Percentiles rank a stretch among this genome's conserved stretches.
These are phyloP conservation scores for Pythium apleroticum DNA, from an alignment of 352 stramenopile species.

Conservation along the genomic window DNA sequence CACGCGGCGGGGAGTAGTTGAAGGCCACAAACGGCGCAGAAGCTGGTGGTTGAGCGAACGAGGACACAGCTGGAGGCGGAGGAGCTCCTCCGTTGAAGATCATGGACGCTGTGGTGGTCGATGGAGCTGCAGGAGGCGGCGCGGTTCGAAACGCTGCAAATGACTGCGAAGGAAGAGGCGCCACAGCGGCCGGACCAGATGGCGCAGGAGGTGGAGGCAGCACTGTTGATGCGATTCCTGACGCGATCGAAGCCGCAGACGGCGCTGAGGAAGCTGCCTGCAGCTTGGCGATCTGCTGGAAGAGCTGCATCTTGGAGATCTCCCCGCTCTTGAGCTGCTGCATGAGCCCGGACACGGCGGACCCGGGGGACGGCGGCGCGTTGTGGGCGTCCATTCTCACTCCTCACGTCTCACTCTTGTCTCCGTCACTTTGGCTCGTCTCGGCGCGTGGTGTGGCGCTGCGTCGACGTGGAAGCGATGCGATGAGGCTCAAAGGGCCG, in stretches of 20 bases:
- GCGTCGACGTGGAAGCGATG: not conserved
- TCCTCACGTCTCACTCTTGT: conserved; percentile 10
- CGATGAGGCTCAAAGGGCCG: not conserved
- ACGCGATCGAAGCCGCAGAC: not conserved
- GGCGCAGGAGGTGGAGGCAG: not conserved
- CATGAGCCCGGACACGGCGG: conserved; percentile 70
- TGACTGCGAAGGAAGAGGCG: not conserved
- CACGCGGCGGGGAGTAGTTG: conserved; percentile 21
- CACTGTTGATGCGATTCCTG: not conserved
- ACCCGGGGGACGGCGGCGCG: conserved; percentile 26
- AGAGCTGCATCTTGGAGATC: conserved; percentile 86
- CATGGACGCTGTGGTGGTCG: conserved; percentile 8
- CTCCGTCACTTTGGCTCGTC: not conserved
- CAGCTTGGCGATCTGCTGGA: conserved; percentile 79
- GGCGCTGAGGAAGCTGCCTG: conserved; percentile 29
- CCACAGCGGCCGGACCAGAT: not conserved
- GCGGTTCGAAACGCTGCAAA: not conserved
- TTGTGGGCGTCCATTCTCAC: conserved; percentile 37
- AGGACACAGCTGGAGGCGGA: not conserved
- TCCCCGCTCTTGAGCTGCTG: conserved; percentile 82
- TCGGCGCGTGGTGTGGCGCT: not conserved
- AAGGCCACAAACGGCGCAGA: conserved; percentile 19
- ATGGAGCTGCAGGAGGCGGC: not conserved
- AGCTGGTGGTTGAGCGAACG: not conserved
- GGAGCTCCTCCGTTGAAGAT: conserved; percentile 7